A percentile compares a stretch with the other conserved stretches of the same genome.
These are phyloP conservation scores for Clarireedia homoeocarpa DNA, from an alignment of 2,329 filamentous ascomycete genomes.

Conservation along the genomic window DNA sequence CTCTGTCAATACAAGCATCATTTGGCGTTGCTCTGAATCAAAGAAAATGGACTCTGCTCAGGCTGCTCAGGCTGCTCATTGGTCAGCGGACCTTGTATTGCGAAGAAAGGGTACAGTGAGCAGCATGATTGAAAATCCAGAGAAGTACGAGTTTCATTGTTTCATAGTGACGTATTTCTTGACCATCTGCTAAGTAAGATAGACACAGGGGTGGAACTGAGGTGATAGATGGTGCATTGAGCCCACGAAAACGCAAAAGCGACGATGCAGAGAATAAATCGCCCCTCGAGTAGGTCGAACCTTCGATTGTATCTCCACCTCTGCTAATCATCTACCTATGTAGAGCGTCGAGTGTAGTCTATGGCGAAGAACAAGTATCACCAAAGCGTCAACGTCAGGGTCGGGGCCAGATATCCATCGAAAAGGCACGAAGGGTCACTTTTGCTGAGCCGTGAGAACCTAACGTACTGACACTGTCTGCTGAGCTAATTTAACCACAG, in stretches of 20 bases:
- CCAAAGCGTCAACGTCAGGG: constrained; percentile 1
- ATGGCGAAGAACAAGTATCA: not conserved
- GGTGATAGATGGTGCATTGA: too few relatives aligned
- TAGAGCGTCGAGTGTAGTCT: not conserved
- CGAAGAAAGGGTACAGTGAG: not conserved
- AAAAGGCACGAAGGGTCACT: not conserved
- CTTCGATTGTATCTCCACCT: too few relatives aligned
- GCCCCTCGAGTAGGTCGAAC: too few relatives aligned
- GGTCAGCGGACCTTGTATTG: not conserved
- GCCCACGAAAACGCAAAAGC: too few relatives aligned
- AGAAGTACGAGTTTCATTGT: not conserved
- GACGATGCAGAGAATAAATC: too few relatives aligned
- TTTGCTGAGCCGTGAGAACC: not conserved
- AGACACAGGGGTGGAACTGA: too few relatives aligned
- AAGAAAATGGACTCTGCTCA: not conserved
- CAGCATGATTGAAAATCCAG: not conserved
- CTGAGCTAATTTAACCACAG: not conserved
- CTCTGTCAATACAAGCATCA: too few relatives aligned
- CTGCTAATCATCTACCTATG: not conserved
- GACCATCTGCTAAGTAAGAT: too few relatives aligned
- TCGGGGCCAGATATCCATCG: not conserved
- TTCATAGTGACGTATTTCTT: too few relatives aligned
- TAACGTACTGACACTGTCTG: not conserved
- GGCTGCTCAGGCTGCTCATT: not conserved
- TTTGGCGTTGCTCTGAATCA: too few relatives aligned